Conservation (phyloP, 2,329 filamentous ascomycete genomes). For the Fusarium devonianum region DNA sequence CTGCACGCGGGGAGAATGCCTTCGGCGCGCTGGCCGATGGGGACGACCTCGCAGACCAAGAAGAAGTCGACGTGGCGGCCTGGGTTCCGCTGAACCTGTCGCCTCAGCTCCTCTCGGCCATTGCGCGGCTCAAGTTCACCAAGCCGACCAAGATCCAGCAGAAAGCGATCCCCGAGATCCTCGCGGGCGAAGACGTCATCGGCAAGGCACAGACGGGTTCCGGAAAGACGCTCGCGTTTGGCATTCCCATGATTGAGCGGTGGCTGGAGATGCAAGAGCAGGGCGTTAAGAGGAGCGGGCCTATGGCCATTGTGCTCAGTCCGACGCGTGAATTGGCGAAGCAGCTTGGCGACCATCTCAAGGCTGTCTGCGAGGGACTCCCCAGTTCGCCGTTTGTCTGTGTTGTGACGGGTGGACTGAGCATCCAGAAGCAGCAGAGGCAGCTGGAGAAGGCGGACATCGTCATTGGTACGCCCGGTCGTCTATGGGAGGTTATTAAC, state of each 20-base stretch:
- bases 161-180: conserved; percentile 79
- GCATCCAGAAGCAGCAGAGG: conserved; percentile 93
- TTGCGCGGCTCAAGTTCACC: conserved; percentile 81
- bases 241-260: conserved; percentile 87
- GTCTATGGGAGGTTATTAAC: conserved; percentile 93
- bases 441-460: conserved; percentile 86
- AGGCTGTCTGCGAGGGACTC: conserved; percentile 71
- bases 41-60: conserved; percentile 61
- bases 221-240: conserved; percentile 94
- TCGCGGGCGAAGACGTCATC: conserved; percentile 87
- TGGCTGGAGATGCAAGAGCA: conserved; percentile 66
- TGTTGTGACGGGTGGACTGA: conserved; percentile 89
- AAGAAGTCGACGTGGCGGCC: conserved; percentile 73
- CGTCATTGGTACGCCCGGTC: conserved; percentile 90
- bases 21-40: conserved; percentile 65
- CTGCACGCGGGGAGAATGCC: conserved; percentile 53
- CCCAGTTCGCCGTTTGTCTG: conserved; percentile 74
- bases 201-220: conserved; percentile 97
- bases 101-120: conserved; percentile 71
- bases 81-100: conserved; percentile 82
- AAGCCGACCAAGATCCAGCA: conserved; percentile 85
- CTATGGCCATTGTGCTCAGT: conserved; percentile 82
- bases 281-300: conserved; percentile 47
- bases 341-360: conserved; percentile 85
- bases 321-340: conserved; percentile 94